These are phyloP conservation scores for Dactylonectria estremocensis DNA, from an alignment of 2,329 filamentous ascomycete genomes.

Conservation along the genomic window DNA sequence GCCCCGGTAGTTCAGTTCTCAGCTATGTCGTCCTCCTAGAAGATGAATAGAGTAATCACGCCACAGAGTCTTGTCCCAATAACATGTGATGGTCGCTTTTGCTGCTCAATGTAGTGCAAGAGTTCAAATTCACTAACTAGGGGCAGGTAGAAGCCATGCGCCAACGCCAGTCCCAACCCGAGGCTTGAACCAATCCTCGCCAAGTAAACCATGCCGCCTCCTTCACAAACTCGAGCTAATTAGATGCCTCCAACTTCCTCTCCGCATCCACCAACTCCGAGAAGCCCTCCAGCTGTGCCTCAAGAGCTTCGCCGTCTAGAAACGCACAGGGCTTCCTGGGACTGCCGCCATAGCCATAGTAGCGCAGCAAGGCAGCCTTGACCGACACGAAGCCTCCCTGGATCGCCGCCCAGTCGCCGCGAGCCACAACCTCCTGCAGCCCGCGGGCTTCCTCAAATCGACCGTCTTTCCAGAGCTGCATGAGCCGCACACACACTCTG, in stretches of 20 bases:
- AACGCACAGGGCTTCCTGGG: slow-evolving; percentile 56
- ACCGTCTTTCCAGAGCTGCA: slow-evolving; percentile 73
- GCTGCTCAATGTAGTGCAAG: too few relatives aligned
- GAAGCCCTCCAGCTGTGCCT: slow-evolving; percentile 43
- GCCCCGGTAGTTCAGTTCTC: too few relatives aligned
- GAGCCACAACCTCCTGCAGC: slow-evolving; percentile 75
- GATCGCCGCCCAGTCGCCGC: slow-evolving; percentile 79
- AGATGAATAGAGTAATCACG: too few relatives aligned
- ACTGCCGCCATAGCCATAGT: slow-evolving; percentile 75
- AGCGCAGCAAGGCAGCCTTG: slow-evolving; percentile 75
- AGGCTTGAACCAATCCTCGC: neutral
- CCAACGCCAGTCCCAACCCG: slow-evolving; percentile 1
- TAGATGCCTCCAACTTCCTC: slow-evolving; percentile 50
- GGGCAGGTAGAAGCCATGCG: neutral
- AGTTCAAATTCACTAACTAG: slow-evolving; percentile 1
- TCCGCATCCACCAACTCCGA: slow-evolving; percentile 44
- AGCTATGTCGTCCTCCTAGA: too few relatives aligned
- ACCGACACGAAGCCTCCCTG: slow-evolving; percentile 79
- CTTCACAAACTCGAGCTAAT: neutral
- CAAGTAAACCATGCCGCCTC: neutral
- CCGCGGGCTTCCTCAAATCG: slow-evolving; percentile 71
- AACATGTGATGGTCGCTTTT: too few relatives aligned
- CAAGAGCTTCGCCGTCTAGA: slow-evolving; percentile 42
- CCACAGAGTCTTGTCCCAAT: too few relatives aligned
- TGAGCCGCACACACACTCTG: slow-evolving; percentile 73